Base-by-base conservation (phyloP, 2,329 filamentous ascomycete genomes). In the Fusarium xyrophilum region DNA sequence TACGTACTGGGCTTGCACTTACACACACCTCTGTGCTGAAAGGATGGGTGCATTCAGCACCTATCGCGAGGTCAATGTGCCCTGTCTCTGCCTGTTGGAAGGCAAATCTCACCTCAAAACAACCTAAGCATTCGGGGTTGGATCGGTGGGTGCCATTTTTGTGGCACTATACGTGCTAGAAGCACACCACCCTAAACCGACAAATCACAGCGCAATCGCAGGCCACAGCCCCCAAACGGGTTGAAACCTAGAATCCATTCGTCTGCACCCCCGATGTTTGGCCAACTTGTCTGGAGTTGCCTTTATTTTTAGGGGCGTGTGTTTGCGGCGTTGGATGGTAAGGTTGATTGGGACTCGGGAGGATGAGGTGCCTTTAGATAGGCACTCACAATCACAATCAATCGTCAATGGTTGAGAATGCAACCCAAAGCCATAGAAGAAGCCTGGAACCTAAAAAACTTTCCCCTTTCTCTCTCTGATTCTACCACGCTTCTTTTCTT, bases 1-100 rank as follows among this genome's bases (percentile, higher is more conserved):
- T 73, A 73, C 70, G 70, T 73, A 70, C 59, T 56, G 30, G 30
- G 30, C 13, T 14, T 58, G 51, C 54, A 63, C 48, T 48, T 40
- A 27, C 21, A 17, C 59, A 36, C 39, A 52, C 47, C 28, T 21
- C 33, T 38, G 35, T n/a, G n/a, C 35, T 38, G 19, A 14, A 14
- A 23, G 14, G 43, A 27, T 47, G n/a, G 30, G 23, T 21, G 27
- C 35, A 21, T 28, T 23, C 27, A 53, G 39, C 38, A 54, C 51
- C 54, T 53, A 65, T 65, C 62, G 53, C 62, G 54, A 65, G 56
- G 62, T 48, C 52, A 46, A 65, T 59, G 47, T 59, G 60, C 53
- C 61, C 44, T 63, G 42, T 47, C 51, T 62, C 47, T 64, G 32
- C 33, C 53, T 38, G 43, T 23, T 51, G 62, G 60, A 59, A 65